Evolutionary conservation across 768 basidiomycete genomes (phyloP).

Genomic region (Pleurotus citrinopileatus): DNA sequence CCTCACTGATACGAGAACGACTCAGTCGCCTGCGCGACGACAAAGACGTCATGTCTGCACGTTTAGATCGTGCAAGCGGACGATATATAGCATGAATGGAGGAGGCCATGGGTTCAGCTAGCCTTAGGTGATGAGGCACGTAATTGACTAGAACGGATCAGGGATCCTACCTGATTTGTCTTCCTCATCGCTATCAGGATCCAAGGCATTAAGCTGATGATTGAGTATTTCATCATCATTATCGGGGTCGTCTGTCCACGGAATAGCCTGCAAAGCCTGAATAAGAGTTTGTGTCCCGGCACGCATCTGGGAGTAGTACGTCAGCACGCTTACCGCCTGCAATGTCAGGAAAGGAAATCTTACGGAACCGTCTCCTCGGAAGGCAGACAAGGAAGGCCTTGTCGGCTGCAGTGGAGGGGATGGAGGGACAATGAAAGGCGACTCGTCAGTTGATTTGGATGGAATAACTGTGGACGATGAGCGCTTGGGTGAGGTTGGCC

Average conservation of each 20-base stretch:
- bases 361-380: constrained; percentile 73
- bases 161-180: constrained; percentile 34
- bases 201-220: constrained; percentile 37
- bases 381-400: constrained; percentile 47
- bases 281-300: constrained; percentile 87
- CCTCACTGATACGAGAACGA: constrained; percentile 24
- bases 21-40: constrained; percentile 17
- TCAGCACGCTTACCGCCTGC: constrained; percentile 11
- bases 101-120: constrained; percentile 61
- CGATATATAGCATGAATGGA: constrained; percentile 89
- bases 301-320: constrained; percentile 60
- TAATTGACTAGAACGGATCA: not conserved
- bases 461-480: constrained; percentile 13
- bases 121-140: constrained; percentile 6
- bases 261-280: constrained; percentile 83
- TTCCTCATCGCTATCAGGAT: constrained; percentile 70
- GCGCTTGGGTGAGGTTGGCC: constrained; percentile 25
- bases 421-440: constrained; percentile 71
- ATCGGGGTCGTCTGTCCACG: constrained; percentile 69
- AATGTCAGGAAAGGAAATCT: constrained; percentile 21
- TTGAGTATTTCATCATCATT: constrained; percentile 60
- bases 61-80: constrained; percentile 68
- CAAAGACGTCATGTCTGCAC: constrained; percentile 27
- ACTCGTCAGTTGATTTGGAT: constrained; percentile 38
- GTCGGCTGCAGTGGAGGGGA: constrained; percentile 52